These are phyloP conservation scores for Globisporangium spinosum DNA, from an alignment of 352 stramenopile species.

Conservation along the genomic window DNA sequence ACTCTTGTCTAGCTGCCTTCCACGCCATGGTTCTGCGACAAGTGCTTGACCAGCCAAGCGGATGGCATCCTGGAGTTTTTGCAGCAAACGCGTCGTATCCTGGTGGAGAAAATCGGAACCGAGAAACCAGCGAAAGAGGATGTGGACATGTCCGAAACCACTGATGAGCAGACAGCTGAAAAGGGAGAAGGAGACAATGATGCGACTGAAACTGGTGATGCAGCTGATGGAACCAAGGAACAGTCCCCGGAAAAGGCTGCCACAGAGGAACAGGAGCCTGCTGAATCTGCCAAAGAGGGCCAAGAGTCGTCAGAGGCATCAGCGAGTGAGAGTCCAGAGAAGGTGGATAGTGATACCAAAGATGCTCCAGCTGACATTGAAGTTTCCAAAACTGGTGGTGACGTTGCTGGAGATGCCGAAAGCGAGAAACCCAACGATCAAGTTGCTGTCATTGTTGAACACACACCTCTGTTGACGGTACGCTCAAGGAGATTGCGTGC, in stretches of 20 bases:
- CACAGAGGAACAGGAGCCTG: neutral
- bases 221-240: neutral
- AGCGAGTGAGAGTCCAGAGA: neutral
- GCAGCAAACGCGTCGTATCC: conserved; percentile 54
- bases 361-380: conserved; percentile 1
- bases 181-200: neutral
- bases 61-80: conserved; percentile 63
- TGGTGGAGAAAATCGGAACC: conserved; percentile 33
- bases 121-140: conserved; percentile 19
- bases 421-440: conserved; percentile 10
- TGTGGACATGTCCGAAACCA: neutral
- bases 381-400: neutral
- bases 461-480: conserved; percentile 11
- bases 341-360: neutral
- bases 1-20: conserved; percentile 15
- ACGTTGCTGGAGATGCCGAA: conserved; percentile 1
- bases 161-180: neutral
- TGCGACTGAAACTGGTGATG: neutral
- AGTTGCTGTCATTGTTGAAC: conserved; percentile 7
- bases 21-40: conserved; percentile 51
- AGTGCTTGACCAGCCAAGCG: conserved; percentile 47
- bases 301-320: conserved; percentile 3
- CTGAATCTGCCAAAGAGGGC: neutral
- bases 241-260: neutral
- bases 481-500: neutral